Conservation (phyloP, 2,329 filamentous ascomycete species). For the Aureobasidium sp. region DNA sequence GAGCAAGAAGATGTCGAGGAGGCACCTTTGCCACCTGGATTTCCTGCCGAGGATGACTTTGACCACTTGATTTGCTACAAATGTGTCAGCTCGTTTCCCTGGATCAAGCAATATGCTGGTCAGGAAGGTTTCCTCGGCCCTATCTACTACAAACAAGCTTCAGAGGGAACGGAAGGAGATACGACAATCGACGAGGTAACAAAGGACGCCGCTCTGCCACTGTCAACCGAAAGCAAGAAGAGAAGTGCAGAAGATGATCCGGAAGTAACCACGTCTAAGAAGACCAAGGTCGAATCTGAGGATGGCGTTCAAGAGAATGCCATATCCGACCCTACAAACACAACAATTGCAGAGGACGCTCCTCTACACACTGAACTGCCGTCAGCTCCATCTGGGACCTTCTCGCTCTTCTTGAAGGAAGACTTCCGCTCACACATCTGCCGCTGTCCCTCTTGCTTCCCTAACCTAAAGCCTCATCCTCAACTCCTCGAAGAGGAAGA, state of each 20-base stretch:
- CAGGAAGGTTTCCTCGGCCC: constrained; percentile 69
- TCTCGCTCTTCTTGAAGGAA: constrained; percentile 76
- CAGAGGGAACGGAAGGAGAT: not conserved
- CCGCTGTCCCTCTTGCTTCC: constrained; percentile 73
- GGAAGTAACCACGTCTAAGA: not conserved
- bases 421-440: constrained; percentile 77
- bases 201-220: not conserved
- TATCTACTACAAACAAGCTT: constrained; percentile 37
- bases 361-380: constrained; percentile 41
- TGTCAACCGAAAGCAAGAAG: not conserved
- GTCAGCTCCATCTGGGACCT: constrained; percentile 42
- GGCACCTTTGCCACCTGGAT: constrained; percentile 68
- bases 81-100: constrained; percentile 77
- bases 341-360: constrained; percentile 13
- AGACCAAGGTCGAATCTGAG: not conserved
- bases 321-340: not conserved
- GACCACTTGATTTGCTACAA: constrained; percentile 91
- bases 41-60: constrained; percentile 82
- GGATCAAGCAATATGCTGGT: constrained; percentile 84
- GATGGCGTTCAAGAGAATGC: not conserved
- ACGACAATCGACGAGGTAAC: not conserved
- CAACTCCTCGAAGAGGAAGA: constrained; percentile 93
- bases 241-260: constrained; percentile 4
- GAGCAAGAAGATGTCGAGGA: constrained; percentile 42
- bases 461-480: constrained; percentile 57